phyloP scores from a whole-genome alignment of 192 early-diverging fungal species.

The Coemansia sp. region DNA sequence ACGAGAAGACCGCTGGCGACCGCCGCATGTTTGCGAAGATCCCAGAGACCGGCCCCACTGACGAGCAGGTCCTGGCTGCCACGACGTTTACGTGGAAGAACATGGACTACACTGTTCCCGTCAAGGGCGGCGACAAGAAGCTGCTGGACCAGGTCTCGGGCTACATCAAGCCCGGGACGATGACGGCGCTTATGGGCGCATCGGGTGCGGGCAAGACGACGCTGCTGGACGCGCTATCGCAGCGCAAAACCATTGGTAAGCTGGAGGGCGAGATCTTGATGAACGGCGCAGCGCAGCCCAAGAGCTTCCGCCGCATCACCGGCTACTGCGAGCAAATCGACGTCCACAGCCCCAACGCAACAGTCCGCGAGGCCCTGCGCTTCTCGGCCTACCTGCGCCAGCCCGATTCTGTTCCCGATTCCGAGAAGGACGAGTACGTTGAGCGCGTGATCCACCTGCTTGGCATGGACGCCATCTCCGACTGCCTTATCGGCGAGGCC shows the following conservation, averaged over 20 bases:
- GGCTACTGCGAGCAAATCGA: conserved; percentile 88
- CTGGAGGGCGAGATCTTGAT: conserved; percentile 73
- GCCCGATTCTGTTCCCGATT: conserved; percentile 62
- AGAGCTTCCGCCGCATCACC: conserved; percentile 69
- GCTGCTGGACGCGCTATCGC: conserved; percentile 71
- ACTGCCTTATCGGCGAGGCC: conserved; percentile 73
- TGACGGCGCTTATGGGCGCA: conserved; percentile 83
- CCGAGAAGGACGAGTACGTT: conserved; percentile 72
- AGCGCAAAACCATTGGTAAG: conserved; percentile 73
- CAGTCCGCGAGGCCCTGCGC: conserved; percentile 66
- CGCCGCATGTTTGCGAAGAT: conserved; percentile 11
- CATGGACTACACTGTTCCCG: conserved; percentile 60
- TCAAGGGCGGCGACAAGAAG: conserved; percentile 58
- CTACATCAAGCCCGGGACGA: conserved; percentile 72
- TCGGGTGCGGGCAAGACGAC: conserved; percentile 76
- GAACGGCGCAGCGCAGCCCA: conserved; percentile 58
- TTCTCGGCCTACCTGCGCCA: conserved; percentile 72
- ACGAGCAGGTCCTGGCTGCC: conserved; percentile 56
- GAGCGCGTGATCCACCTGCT: conserved; percentile 76
- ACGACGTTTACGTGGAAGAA: conserved; percentile 70
- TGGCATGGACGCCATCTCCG: conserved; percentile 72
- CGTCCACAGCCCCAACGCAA: conserved; percentile 74
- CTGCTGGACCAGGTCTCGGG: conserved; percentile 70
- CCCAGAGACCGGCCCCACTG: conserved; percentile 27
- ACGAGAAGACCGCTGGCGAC: conserved; percentile 24